phyloP scores from a whole-genome alignment of 306 rosid species.

The Amphicarpaea edgeworthii region DNA sequence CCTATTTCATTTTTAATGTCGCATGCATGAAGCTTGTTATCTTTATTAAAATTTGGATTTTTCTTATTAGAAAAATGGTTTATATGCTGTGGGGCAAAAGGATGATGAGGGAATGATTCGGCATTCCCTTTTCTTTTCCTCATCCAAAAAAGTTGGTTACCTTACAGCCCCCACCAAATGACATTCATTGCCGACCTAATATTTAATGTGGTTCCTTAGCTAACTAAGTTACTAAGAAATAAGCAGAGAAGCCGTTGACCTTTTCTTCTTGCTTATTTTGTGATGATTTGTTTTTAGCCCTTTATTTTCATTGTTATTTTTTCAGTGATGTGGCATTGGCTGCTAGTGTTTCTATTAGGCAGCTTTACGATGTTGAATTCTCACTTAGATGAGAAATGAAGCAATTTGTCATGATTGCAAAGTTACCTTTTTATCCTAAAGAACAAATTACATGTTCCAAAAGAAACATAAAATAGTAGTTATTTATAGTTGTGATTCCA shows the following conservation, averaged over 20 bases:
- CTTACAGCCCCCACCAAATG: slow-evolving; percentile 31
- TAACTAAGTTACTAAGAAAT: slow-evolving; percentile 14
- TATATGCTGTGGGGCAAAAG: slow-evolving; percentile 17
- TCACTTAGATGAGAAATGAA: not conserved
- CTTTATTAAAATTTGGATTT: slow-evolving; percentile 15
- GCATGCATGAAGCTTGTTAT: not conserved
- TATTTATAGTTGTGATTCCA: not conserved
- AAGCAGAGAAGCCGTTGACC: not conserved
- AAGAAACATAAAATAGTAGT: not conserved
- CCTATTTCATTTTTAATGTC: not conserved
- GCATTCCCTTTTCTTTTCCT: slow-evolving; percentile 30
- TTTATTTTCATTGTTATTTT: not conserved
- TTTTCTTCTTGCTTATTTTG: slow-evolving; percentile 1
- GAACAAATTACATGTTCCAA: not conserved
- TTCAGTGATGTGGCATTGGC: too few relatives aligned
- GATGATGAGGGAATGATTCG: slow-evolving; percentile 39
- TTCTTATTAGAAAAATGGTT: not conserved
- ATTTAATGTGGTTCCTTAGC: slow-evolving; percentile 33
- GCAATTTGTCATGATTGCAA: not conserved
- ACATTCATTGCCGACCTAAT: slow-evolving; percentile 31
- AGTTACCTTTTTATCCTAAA: slow-evolving; percentile 1
- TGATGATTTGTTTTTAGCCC: not conserved
- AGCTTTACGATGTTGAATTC: not conserved
- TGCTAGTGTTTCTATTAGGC: not conserved
- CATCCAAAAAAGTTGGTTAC: slow-evolving; percentile 3